Evolutionary conservation across 2,329 filamentous ascomycete genomes (phyloP), one percentile per base, ranked within the genome.

Genomic region (Hirsutella thompsonii): DNA sequence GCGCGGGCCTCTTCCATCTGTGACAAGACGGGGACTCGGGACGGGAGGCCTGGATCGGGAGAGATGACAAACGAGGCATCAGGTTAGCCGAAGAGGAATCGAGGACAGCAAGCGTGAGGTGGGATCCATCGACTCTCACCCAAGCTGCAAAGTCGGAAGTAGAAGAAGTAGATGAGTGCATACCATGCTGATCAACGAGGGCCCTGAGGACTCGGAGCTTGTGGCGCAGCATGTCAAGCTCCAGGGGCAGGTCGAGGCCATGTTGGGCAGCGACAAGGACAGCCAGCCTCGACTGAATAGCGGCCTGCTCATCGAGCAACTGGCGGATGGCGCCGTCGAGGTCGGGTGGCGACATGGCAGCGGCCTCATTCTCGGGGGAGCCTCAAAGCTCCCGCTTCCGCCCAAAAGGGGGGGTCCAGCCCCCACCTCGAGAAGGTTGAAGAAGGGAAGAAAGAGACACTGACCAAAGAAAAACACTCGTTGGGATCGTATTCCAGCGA

Each of bases 1-100:
- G 65, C 62, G 42, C 73, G 64, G 20, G 73, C 73, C 54, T 77
- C 74, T 55, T 77, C 73, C 20, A 67, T 62, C 46, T 74, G 69
- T 40, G 70, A 76, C 41, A 74, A 55, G 46, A 64, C 58, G 20
- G 67, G 65, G 37, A 69, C 52, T 45, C 47, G 52, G 37, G 55
- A 52, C 20, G 49, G 33, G 41, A 54, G 49, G 46, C 54, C 55
- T 59, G 46, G 34, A 41, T 26, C n/a, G n/a, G n/a, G n/a, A n/a
- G n/a, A 34, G 9, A 4, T 26, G 34, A 35, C 23, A 26, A 21
- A 38, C 13, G 21, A 23, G 20, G 18, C 28, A 16, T 21, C 6
- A 34, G 8, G 34, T 20, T 20, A 36, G 18, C 34, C n/a, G n/a
- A n/a, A n/a, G n/a, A n/a, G 32, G 32, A 5, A 18, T 8, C 6